Conservation (phyloP, 768 basidiomycete genomes). For the Glaciozyma antarctica region DNA sequence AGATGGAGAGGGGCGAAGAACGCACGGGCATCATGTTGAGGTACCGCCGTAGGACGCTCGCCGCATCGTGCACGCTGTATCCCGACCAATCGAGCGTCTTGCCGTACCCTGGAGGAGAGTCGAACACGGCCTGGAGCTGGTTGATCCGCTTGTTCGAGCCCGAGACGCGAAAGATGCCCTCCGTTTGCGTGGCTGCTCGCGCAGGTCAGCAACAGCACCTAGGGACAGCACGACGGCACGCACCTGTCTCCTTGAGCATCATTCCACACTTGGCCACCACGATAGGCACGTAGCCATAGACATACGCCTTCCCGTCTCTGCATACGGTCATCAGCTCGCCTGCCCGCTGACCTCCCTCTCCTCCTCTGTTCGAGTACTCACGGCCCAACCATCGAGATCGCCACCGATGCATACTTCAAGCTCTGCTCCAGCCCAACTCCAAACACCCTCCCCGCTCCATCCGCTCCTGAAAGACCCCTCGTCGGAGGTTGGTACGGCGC, state of each 20-base stretch:
- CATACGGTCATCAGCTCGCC: neutral
- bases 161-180: conserved; percentile 88
- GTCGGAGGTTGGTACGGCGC: conserved; percentile 13
- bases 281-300: conserved; percentile 91
- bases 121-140: conserved; percentile 83
- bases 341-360: neutral
- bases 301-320: conserved; percentile 63
- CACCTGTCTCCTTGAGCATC: conserved; percentile 88
- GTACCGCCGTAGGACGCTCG: conserved; percentile 89
- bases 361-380: conserved; percentile 26
- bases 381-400: conserved; percentile 80
- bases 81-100: conserved; percentile 85
- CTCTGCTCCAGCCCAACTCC: conserved; percentile 75
- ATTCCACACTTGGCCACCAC: conserved; percentile 91
- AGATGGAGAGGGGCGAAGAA: conserved; percentile 29
- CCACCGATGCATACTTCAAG: conserved; percentile 76
- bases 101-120: conserved; percentile 80
- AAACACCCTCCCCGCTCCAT: conserved; percentile 50
- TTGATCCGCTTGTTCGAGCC: conserved; percentile 95
- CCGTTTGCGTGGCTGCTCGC: conserved; percentile 68
- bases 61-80: conserved; percentile 93
- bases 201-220: conserved; percentile 26
- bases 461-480: conserved; percentile 13
- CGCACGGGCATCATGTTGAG: conserved; percentile 92
- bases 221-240: conserved; percentile 4